phyloP scores from a whole-genome alignment of 148 eudicot genomes.

The Limonium bicolor region DNA sequence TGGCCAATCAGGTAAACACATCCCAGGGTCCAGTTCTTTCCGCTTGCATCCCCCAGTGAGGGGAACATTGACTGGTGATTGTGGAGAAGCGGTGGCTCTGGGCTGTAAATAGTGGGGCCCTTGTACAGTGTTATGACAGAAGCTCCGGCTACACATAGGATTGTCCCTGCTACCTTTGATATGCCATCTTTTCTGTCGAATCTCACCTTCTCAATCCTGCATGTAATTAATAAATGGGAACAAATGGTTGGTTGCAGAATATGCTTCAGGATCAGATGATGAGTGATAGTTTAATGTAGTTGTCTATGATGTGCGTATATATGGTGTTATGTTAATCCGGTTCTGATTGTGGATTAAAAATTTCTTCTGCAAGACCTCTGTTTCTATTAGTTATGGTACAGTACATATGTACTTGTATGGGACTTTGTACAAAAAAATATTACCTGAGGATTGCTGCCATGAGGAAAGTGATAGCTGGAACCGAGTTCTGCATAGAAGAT shows the following conservation, averaged over 20 bases:
- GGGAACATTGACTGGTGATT: conserved; percentile 15
- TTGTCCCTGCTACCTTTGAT: conserved; percentile 60
- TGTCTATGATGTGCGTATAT: no score
- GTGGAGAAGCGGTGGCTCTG: conserved; percentile 27
- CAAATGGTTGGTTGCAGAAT: no score
- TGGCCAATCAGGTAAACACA: conserved; percentile 88
- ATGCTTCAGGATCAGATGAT: no score
- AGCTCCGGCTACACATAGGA: conserved; percentile 75
- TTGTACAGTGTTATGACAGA: conserved; percentile 82
- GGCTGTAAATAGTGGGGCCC: conserved; percentile 86
- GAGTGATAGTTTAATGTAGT: no score
- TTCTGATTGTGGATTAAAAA: no score
- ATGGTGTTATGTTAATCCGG: no score
- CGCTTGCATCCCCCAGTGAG: conserved; percentile 58
- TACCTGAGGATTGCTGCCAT: conserved; percentile 88
- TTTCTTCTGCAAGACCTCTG: no score
- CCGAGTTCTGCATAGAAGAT: conserved; percentile 93
- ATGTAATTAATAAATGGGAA: no score
- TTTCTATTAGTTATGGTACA: no score
- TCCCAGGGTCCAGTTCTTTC: conserved; percentile 89
- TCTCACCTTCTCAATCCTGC: conserved; percentile 83
- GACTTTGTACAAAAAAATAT: neutral
- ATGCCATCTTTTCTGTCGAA: conserved; percentile 69
- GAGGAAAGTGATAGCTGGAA: conserved; percentile 95
- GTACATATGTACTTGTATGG: no score